Percentiles rank a stretch among this genome's conserved stretches.
Conservation (phyloP, 495 filamentous ascomycete genomes). For the Recurvomyces mirabilis region DNA sequence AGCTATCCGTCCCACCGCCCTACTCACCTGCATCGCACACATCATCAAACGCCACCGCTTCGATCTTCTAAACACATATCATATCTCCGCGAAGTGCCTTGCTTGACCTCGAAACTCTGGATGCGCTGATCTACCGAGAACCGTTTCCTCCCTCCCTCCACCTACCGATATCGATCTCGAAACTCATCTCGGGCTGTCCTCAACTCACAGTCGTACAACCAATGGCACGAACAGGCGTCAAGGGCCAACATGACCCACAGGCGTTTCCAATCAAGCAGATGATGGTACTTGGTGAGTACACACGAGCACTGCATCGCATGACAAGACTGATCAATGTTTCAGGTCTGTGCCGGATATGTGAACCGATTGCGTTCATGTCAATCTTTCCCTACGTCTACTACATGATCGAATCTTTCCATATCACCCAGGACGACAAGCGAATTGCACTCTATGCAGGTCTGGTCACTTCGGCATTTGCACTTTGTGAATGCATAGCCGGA, state of each 20-base stretch:
- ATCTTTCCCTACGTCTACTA: conserved; percentile 98
- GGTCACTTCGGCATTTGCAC: conserved; percentile 93
- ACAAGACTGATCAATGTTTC: conserved; percentile 1
- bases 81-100: no score
- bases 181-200: background rate
- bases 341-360: conserved; percentile 92
- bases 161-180: no score
- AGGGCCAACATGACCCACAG: conserved; percentile 3
- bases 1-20: background rate
- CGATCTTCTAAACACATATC: no score
- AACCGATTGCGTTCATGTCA: conserved; percentile 98
- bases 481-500: conserved; percentile 85
- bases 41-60: conserved; percentile 2
- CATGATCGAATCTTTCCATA: conserved; percentile 88
- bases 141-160: no score
- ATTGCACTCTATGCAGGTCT: conserved; percentile 90
- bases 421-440: conserved; percentile 62
- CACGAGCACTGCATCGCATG: background rate
- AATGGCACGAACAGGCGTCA: background rate
- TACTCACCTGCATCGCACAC: conserved; percentile 14
- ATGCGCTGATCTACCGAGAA: no score
- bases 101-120: no score
- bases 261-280: conserved; percentile 20
- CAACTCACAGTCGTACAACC: conserved; percentile 2
- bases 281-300: conserved; percentile 20